Evolutionary conservation across 495 filamentous ascomycete species (phyloP), one percentile per base, ranked within the genome.

Genomic region (Daldinia concentrica): DNA sequence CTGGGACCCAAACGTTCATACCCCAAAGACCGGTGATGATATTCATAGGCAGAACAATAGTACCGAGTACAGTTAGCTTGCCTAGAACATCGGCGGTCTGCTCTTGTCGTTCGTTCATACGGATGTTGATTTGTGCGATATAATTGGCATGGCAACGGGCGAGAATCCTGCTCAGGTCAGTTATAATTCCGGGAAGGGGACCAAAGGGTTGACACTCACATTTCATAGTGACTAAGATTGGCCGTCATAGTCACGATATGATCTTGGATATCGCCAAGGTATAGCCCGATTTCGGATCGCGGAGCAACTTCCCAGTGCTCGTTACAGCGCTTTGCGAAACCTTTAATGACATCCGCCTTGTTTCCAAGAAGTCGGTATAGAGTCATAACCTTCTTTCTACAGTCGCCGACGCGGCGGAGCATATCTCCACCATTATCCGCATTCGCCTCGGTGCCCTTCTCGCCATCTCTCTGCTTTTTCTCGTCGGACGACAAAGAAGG

Each of bases 11-110:
- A 7, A 97, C 93, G 83, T 99, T 99, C 95, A 98, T 98, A 36
- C 95, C 95, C 92, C 95, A 99, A 79, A 99, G 90, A 72, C 95
- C 96, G 27, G 95, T 98, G 70, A 99, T 93, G 80, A 99, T 94
- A 76, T 99, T 99, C 90, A 99, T 94, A 19, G 95, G 95, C 62
- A 99, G 86, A 5, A 99, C 93, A 70, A 99, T 98, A 8, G 95
- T 99, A 71, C 94, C 95, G 3, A 99, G 84, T 1, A 98, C 96
- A 4, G 95, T 99, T 50, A 99, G 86, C 80, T 96, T 98, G 52
- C 95, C 94, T 17, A 99, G 85, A 1, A 97, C 92, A 78, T 97
- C 93, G 30, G 93, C 91, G 11, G 95, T 99, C 82, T 97, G 91
- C 76, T 99, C 95, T 78, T 96, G 92, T 41, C 95, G 92, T 82